Base-by-base conservation (phyloP, 2,329 filamentous ascomycete species). In the Sporothrix euskadiensis region DNA sequence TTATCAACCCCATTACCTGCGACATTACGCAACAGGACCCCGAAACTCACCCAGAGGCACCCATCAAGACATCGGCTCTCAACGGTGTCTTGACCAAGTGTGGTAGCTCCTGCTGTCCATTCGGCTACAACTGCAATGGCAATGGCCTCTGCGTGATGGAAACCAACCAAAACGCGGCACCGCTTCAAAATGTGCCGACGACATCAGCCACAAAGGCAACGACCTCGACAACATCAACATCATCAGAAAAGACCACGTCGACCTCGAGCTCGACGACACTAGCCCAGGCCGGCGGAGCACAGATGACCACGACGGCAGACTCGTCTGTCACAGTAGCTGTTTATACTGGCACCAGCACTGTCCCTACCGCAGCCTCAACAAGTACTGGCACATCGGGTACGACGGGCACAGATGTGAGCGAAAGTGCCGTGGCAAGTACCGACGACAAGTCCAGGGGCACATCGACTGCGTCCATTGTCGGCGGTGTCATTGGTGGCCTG, bases 11-110 rank as follows among this genome's bases (percentile, higher is more conserved):
- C 41, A 90, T 93, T 74, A 85, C 85, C 54, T 94, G 92, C 83
- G 86, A 92, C 76, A 78, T 90, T 72, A 80, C 79, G 7, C 83
- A 87, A 61, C 96, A 94, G 78, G 87, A 94, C 77, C 85, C 88
- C 2, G 84, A 81, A 9, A 76, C 82, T 22, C 82, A 89, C 75
- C 89, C 89, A 12, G 81, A 84, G 35, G 89, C 89, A 44, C 84
- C 87, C 39, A 83, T 94, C 77, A 92, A 93, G 81, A 91, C 92
- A 0, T 88, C 88, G 10, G 85, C 88, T 9, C 87, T 92, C 41
- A 83, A 84, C 22, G 84, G 86, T 10, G 81, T 83, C 12, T 83
- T 94, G 16, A 81, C 83, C 1, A 84, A 81, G 26, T 94, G 92
- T 77, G 90, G 87, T 16, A 79, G 77, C 77, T 71, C 77, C n/a